Conservation (phyloP, 2,329 filamentous ascomycete species). For the Dryadomyces quercus-mongolicae region DNA sequence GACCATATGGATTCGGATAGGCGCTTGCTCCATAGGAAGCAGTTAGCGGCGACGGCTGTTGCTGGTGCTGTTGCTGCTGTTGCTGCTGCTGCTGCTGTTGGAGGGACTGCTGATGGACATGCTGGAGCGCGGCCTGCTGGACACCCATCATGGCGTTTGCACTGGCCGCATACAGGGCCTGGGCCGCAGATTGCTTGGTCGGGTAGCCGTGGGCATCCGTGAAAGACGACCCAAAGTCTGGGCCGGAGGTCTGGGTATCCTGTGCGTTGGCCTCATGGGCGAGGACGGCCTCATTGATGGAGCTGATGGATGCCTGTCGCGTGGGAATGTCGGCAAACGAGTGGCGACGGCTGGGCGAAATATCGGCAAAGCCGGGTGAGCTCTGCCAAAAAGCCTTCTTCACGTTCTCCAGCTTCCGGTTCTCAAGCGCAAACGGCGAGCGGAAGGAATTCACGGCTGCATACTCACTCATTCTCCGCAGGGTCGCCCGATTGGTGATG, state of each 20-base stretch:
- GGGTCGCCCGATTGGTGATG: constrained; percentile 30
- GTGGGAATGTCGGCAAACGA: constrained; percentile 62
- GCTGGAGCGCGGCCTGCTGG: constrained; percentile 12
- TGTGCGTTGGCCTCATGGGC: constrained; percentile 32
- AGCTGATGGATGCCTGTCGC: constrained; percentile 51
- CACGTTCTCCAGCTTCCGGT: constrained; percentile 50
- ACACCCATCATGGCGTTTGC: constrained; percentile 22
- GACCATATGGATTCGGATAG: constrained; percentile 35
- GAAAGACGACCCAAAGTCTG: constrained; percentile 30
- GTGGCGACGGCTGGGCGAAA: constrained; percentile 64
- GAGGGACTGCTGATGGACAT: not conserved
- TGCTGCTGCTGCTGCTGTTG: constrained; percentile 4
- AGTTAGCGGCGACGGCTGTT: not conserved
- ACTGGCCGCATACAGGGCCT: constrained; percentile 4
- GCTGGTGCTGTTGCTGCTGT: constrained; percentile 2
- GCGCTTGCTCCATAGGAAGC: constrained; percentile 17
- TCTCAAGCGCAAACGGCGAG: constrained; percentile 40
- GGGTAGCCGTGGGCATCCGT: constrained; percentile 22
- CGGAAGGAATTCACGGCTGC: constrained; percentile 27
- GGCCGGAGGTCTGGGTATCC: constrained; percentile 26
- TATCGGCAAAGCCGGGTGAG: constrained; percentile 55
- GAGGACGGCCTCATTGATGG: constrained; percentile 38
- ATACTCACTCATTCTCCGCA: constrained; percentile 46
- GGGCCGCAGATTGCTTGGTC: constrained; percentile 18
- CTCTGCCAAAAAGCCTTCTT: constrained; percentile 63